phyloP scores from a whole-genome alignment of 306 rosid genomes.

The Elaeagnus macrophylla region DNA sequence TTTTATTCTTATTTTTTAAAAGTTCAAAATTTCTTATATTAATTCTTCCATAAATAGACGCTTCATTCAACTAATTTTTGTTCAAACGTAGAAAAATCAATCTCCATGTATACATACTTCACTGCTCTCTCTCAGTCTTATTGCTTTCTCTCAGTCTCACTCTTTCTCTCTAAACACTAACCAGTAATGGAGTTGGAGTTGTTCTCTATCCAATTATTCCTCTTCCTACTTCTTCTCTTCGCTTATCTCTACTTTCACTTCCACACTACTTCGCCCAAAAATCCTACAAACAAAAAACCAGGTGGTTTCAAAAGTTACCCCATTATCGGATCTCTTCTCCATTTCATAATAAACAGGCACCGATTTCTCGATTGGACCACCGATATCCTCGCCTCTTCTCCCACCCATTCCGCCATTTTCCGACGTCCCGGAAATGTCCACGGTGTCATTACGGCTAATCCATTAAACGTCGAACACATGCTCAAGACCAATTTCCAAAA shows the following conservation, averaged over 20 bases:
- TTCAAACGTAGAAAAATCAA: too few species aligned
- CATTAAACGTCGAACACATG: conserved; percentile 48
- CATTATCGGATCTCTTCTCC: conserved; percentile 38
- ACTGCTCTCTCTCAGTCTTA: too few species aligned
- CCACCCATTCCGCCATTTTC: conserved; percentile 39
- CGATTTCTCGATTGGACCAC: conserved; percentile 59
- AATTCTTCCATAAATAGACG: too few species aligned
- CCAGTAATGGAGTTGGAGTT: too few species aligned
- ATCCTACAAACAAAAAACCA: background rate
- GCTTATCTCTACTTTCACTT: conserved; percentile 19
- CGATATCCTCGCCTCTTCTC: conserved; percentile 28
- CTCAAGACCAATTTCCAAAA: conserved; percentile 58
- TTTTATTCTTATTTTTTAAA: too few species aligned
- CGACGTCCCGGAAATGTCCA: conserved; percentile 25
- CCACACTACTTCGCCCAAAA: background rate
- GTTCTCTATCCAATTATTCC: background rate
- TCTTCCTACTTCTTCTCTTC: conserved; percentile 6
- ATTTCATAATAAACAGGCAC: conserved; percentile 42
- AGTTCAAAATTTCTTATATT: too few species aligned
- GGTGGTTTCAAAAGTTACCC: conserved; percentile 48
- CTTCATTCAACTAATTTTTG: too few species aligned
- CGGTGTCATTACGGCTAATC: conserved; percentile 51
- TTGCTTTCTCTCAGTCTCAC: too few species aligned
- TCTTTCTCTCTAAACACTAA: too few species aligned
- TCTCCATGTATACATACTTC: too few species aligned